Percentiles rank a stretch among this genome's conserved stretches.
Conservation (phyloP, 139 green algal species). For the Raphidocelis subcapitata region DNA sequence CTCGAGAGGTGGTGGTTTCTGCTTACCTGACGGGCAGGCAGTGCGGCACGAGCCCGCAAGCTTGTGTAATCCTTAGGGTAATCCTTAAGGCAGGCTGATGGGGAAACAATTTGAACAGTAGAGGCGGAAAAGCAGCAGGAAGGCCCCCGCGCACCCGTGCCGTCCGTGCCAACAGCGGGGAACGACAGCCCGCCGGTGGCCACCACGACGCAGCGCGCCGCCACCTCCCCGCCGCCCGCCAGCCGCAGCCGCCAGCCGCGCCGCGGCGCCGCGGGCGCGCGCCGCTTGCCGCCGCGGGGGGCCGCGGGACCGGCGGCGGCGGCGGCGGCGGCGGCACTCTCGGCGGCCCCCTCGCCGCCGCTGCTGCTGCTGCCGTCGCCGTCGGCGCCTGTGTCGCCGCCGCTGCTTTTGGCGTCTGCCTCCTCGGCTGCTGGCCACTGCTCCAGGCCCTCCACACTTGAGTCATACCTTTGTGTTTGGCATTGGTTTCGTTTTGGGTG, state of each 20-base stretch:
- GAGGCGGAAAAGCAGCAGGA: too few species aligned
- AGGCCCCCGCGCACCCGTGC: conserved; percentile 44
- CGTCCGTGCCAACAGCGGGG: conserved; percentile 84
- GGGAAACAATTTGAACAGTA: too few species aligned
- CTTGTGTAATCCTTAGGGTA: too few species aligned
- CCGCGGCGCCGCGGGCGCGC: background rate
- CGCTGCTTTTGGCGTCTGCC: conserved; percentile 7
- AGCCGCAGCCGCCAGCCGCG: conserved; percentile 11
- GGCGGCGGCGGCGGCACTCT: too few species aligned
- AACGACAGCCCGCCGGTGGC: conserved; percentile 81
- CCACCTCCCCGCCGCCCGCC: conserved; percentile 9
- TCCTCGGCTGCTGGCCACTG: background rate
- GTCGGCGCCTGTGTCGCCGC: background rate
- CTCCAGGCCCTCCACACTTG: conserved; percentile 44
- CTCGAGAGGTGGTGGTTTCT: too few species aligned
- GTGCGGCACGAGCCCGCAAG: too few species aligned
- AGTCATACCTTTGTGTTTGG: conserved; percentile 25
- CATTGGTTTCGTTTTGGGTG: background rate
- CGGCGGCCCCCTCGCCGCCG: too few species aligned
- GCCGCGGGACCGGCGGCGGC: background rate
- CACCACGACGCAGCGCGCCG: conserved; percentile 40
- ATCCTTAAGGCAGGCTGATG: too few species aligned
- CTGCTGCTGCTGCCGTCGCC: conserved; percentile 1
- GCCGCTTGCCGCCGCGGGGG: background rate
- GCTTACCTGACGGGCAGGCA: too few species aligned